Evolutionary conservation across 1,139 yeast genomes (phyloP).

Genomic region (Maudiozyma humilis): DNA sequence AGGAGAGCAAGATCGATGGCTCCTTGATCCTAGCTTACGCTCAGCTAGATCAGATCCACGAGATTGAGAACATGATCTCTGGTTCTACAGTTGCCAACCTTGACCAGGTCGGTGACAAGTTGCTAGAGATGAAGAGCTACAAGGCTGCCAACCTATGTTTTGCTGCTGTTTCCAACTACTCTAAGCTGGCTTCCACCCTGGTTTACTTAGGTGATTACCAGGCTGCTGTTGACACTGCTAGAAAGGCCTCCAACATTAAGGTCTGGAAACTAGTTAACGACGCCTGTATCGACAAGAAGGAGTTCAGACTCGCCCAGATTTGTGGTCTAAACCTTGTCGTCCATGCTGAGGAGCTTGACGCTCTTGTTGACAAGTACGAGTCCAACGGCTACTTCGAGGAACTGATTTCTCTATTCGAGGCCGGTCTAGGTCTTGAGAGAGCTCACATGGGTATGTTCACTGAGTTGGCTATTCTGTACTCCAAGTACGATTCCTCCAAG

Average conservation of each 20-base stretch:
- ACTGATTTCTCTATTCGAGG: slow-evolving; percentile 84
- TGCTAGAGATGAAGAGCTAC: slow-evolving; percentile 74
- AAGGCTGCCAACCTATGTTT: slow-evolving; percentile 88
- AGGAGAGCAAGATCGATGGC: slow-evolving; percentile 91
- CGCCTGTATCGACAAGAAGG: slow-evolving; percentile 92
- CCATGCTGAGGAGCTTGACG: slow-evolving; percentile 95
- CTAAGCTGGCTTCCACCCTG: slow-evolving; percentile 89
- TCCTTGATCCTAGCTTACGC: slow-evolving; percentile 86
- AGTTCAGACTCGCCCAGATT: slow-evolving; percentile 93
- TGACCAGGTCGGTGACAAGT: slow-evolving; percentile 85
- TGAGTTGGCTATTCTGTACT: slow-evolving; percentile 82
- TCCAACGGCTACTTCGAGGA: slow-evolving; percentile 86
- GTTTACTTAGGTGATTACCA: slow-evolving; percentile 90
- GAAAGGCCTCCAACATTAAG: slow-evolving; percentile 87
- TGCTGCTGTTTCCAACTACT: slow-evolving; percentile 82
- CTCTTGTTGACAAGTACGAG: slow-evolving; percentile 80
- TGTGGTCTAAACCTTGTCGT: slow-evolving; percentile 96
- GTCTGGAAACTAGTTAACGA: slow-evolving; percentile 98
- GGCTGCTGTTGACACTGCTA: slow-evolving; percentile 96
- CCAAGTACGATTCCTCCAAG: slow-evolving; percentile 83
- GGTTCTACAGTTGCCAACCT: slow-evolving; percentile 90
- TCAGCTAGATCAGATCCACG: slow-evolving; percentile 61
- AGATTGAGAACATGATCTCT: slow-evolving; percentile 75
- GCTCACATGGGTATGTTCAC: slow-evolving; percentile 99
- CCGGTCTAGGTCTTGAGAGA: slow-evolving; percentile 92